These are phyloP conservation scores for Kwoniella newhampshirensis DNA, from an alignment of 768 basidiomycete species.

Conservation along the genomic window DNA sequence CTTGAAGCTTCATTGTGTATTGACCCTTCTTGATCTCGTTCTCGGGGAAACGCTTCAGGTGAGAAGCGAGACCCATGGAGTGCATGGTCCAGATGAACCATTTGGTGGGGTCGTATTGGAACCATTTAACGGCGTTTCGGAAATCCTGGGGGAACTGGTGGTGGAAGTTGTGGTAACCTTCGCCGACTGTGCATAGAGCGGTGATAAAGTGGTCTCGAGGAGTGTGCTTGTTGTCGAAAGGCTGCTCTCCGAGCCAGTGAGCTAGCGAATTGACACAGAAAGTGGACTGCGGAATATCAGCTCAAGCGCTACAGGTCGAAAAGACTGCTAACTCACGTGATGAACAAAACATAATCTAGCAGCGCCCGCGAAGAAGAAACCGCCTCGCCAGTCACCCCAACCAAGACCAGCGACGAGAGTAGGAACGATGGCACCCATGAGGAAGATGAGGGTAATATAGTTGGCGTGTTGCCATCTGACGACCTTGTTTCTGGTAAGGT, in stretches of 20 bases:
- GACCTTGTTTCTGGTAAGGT: slow-evolving; percentile 74
- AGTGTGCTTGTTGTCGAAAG: slow-evolving; percentile 93
- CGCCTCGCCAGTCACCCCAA: slow-evolving; percentile 85
- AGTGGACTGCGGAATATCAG: slow-evolving; percentile 64
- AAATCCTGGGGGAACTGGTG: slow-evolving; percentile 98
- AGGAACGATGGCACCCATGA: slow-evolving; percentile 72
- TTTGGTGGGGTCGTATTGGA: slow-evolving; percentile 88
- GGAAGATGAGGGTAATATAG: slow-evolving; percentile 69
- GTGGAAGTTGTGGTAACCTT: slow-evolving; percentile 99
- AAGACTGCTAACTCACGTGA: slow-evolving; percentile 62
- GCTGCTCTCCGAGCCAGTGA: slow-evolving; percentile 90
- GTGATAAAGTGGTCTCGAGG: slow-evolving; percentile 86
- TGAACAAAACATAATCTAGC: slow-evolving; percentile 80
- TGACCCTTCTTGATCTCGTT: slow-evolving; percentile 90
- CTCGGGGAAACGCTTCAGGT: slow-evolving; percentile 79
- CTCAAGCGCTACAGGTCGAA: not conserved
- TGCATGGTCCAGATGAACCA: slow-evolving; percentile 77
- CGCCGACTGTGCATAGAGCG: slow-evolving; percentile 85
- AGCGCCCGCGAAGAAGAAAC: slow-evolving; percentile 79
- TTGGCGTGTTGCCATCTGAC: slow-evolving; percentile 84
- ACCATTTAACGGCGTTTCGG: slow-evolving; percentile 92
- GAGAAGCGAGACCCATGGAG: slow-evolving; percentile 69
- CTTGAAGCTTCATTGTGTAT: slow-evolving; percentile 90
- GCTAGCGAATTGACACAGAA: slow-evolving; percentile 97
- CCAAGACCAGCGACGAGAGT: slow-evolving; percentile 72